Percentiles rank a stretch among this genome's conserved stretches.
phyloP scores from a whole-genome alignment of 2,329 filamentous ascomycete genomes.

The Gaeumannomyces sp. region DNA sequence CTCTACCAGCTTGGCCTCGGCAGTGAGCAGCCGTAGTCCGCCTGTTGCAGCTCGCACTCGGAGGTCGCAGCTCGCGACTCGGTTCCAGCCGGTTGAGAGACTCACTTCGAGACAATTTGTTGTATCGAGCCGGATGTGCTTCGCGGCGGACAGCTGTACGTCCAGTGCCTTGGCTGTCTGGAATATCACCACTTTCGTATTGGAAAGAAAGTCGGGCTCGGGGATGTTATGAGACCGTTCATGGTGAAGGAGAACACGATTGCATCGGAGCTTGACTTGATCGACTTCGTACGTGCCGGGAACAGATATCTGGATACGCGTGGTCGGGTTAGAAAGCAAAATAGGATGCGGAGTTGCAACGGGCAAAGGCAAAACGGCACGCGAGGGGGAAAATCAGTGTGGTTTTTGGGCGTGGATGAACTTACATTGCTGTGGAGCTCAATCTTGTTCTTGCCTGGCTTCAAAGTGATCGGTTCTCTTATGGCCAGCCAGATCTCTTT shows the following conservation, averaged over 20 bases:
- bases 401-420: constrained; percentile 17
- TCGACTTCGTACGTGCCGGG: constrained; percentile 72
- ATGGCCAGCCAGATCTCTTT: constrained; percentile 47
- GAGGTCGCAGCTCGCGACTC: constrained; percentile 52
- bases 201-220: constrained; percentile 43
- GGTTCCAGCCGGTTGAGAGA: constrained; percentile 69
- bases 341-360: too few relatives aligned
- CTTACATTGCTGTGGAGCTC: constrained; percentile 39
- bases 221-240: constrained; percentile 48
- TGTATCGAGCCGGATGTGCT: constrained; percentile 71
- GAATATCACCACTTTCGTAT: constrained; percentile 64
- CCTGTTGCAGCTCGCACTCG: constrained; percentile 59
- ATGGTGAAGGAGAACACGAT: constrained; percentile 59
- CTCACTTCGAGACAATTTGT: constrained; percentile 71
- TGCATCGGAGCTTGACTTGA: constrained; percentile 58
- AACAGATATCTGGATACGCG: constrained; percentile 46
- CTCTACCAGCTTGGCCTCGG: constrained; percentile 47
- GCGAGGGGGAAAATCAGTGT: constrained; percentile 15
- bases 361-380: background rate
- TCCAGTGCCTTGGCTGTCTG: constrained; percentile 64
- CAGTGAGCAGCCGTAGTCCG: constrained; percentile 56
- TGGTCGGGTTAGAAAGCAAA: constrained; percentile 22
- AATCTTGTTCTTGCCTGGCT: constrained; percentile 45
- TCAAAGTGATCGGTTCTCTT: constrained; percentile 36
- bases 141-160: constrained; percentile 59